These are phyloP conservation scores for Diddensiella santjacobensis DNA, from an alignment of 805 yeast genomes.

Conservation along the genomic window DNA sequence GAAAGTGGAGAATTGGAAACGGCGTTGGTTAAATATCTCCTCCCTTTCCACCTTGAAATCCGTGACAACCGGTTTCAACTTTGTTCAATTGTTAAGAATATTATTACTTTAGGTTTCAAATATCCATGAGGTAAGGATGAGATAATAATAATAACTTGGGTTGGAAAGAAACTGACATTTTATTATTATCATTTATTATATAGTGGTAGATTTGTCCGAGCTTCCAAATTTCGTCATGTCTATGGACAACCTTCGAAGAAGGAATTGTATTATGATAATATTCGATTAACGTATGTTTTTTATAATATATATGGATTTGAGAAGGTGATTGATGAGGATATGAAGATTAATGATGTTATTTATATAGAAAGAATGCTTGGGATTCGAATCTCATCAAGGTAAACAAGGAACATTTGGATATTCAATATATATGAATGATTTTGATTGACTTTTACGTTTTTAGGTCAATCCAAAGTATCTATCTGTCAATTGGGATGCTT, in stretches of 20 bases:
- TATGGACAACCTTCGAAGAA: conserved; percentile 81
- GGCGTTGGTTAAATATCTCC: too few relatives aligned
- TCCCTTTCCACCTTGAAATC: too few relatives aligned
- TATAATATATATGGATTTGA: too few relatives aligned
- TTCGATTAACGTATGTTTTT: conserved; percentile 34
- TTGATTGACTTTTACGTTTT: not conserved
- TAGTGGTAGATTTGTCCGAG: conserved; percentile 76
- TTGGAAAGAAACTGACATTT: too few relatives aligned
- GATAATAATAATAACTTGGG: too few relatives aligned
- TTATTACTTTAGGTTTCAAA: too few relatives aligned
- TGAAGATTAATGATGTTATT: conserved; percentile 36
- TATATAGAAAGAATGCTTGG: conserved; percentile 86
- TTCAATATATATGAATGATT: not conserved
- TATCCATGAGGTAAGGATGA: too few relatives aligned
- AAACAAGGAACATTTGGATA: conserved; percentile 9
- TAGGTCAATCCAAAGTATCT: conserved; percentile 77
- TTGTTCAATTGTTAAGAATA: too few relatives aligned
- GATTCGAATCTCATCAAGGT: conserved; percentile 83
- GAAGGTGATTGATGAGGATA: not conserved
- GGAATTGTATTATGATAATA: conserved; percentile 69
- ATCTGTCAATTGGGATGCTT: conserved; percentile 86
- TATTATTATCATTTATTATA: too few relatives aligned
- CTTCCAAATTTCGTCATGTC: conserved; percentile 95
- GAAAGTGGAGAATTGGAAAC: too few relatives aligned
- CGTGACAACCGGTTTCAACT: too few relatives aligned